Base-by-base conservation (phyloP, 139 green algal genomes). In the Eudorina sp. region DNA sequence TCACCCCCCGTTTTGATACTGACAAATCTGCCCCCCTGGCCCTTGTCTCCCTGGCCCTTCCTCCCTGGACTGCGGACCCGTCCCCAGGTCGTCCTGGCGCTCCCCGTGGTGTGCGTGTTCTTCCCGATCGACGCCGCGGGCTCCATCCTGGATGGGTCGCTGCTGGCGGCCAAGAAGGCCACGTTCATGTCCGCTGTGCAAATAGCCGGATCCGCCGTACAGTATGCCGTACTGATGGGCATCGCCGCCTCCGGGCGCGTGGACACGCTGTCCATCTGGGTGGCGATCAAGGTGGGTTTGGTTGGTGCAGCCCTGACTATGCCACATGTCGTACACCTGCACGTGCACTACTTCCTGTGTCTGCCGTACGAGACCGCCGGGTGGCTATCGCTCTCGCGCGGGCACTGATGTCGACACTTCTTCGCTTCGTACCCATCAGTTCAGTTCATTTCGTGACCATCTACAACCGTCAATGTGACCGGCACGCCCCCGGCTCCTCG, bases 161-260 rank as follows among this genome's bases (percentile, higher is more conserved):
- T 95, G n/a, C 89, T 95, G 40, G 93, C 93, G 7, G 91, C 93
- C 36, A 90, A 92, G 51, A 91, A 94, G 86, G 92, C 91, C 16
- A 90, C 93, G 76, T 90, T 85, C 62, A 84, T 94, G 46, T 90
- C 85, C 8, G 79, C 85, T 34, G 81, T 87, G 68, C 81, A 87
- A 64, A 46, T 87, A 9, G 31, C 38, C 1, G 84, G 78, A 45
- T 77, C 68, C 19, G 53, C 86, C 18, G 80, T 92, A 16, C 92
- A 95, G 84, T 93, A 92, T 73, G 73, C 36, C n/a, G 68, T 66
- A n/a, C 74, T 95, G 1, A 40, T 84, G 6, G 76, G 40, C 8
- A 41, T 95, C n/a, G 53, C 85, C 9, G 25, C 31, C 23, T 73
- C 89, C n/a, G 66, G 70, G 46, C 14, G 78, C 19, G 75, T 92